These are phyloP conservation scores for Earliella scabrosa DNA, from an alignment of 1,284 basidiomycete species.

Conservation along the genomic window DNA sequence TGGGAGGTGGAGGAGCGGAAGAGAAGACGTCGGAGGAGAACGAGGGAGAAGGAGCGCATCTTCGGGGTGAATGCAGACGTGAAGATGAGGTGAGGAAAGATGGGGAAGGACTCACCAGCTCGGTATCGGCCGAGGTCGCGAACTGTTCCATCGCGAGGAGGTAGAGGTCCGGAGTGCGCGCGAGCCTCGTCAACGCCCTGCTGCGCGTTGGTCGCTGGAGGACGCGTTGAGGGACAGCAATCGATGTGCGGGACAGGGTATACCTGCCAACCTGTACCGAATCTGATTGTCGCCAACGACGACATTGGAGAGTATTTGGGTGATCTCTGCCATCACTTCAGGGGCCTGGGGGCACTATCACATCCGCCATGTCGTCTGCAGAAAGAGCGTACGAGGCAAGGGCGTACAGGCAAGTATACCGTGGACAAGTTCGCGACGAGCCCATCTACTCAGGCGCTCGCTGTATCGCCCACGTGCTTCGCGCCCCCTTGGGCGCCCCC, in stretches of 20 bases:
- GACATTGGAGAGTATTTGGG: too few relatives aligned
- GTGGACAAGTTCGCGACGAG: too few relatives aligned
- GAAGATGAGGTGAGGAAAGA: not conserved
- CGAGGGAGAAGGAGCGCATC: slow-evolving; percentile 84
- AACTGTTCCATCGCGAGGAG: slow-evolving; percentile 77
- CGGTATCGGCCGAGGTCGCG: slow-evolving; percentile 70
- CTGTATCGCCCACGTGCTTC: too few relatives aligned
- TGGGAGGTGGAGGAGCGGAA: slow-evolving; percentile 54
- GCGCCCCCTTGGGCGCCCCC: too few relatives aligned
- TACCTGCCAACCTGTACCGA: slow-evolving; percentile 67
- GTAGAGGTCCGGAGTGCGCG: slow-evolving; percentile 76
- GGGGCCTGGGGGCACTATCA: too few relatives aligned
- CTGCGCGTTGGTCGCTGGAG: slow-evolving; percentile 77
- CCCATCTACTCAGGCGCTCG: too few relatives aligned
- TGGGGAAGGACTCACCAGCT: slow-evolving; percentile 56
- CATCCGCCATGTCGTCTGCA: too few relatives aligned
- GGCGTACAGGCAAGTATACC: too few relatives aligned
- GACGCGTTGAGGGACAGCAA: slow-evolving; percentile 7
- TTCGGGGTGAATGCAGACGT: slow-evolving; percentile 29
- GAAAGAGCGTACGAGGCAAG: too few relatives aligned
- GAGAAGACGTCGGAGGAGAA: slow-evolving; percentile 74
- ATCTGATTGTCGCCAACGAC: slow-evolving; percentile 84
- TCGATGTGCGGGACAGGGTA: slow-evolving; percentile 21
- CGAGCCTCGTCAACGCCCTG: slow-evolving; percentile 78
- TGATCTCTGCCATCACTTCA: too few relatives aligned